A percentile compares a stretch with the other conserved stretches of the same genome.
These are phyloP conservation scores for Tulasnella sp. DNA, from an alignment of 768 basidiomycete species.

Conservation along the genomic window DNA sequence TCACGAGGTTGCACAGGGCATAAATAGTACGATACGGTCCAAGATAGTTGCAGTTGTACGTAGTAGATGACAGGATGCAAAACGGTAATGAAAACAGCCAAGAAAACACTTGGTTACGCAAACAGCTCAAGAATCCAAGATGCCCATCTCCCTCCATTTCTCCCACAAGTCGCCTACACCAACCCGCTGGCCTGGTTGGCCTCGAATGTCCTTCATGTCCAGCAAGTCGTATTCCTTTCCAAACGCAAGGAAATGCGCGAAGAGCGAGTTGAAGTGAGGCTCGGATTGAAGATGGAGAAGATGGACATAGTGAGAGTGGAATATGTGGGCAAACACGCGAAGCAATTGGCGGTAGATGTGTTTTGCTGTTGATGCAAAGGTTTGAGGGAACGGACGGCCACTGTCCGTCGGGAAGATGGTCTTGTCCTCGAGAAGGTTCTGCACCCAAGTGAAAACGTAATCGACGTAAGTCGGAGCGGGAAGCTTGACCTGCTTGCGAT, in stretches of 20 bases:
- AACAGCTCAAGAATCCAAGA: conserved; percentile 44
- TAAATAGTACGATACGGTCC: conserved; percentile 7
- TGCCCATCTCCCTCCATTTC: conserved; percentile 84
- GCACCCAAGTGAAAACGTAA: conserved; percentile 96
- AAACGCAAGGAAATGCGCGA: conserved; percentile 96
- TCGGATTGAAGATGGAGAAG: conserved; percentile 72
- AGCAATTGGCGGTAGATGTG: conserved; percentile 96
- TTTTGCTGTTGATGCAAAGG: conserved; percentile 85
- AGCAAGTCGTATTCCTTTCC: conserved; percentile 89
- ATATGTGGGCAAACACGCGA: conserved; percentile 95
- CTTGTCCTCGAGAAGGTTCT: conserved; percentile 92
- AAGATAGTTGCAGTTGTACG: not conserved
- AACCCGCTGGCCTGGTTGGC: conserved; percentile 53
- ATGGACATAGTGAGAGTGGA: conserved; percentile 87
- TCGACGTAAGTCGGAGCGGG: conserved; percentile 96
- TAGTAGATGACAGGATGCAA: conserved; percentile 3
- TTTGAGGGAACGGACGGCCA: conserved; percentile 86
- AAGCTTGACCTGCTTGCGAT: conserved; percentile 79
- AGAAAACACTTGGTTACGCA: not conserved
- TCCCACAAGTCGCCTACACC: conserved; percentile 81
- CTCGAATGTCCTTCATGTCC: conserved; percentile 79
- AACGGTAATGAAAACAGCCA: not conserved
- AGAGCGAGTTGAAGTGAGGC: conserved; percentile 93
- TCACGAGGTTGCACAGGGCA: not conserved
- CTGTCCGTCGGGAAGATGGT: conserved; percentile 91